Evolutionary conservation across 257 asterid genomes (phyloP).

Genomic region (Nicotiana attenuata): DNA sequence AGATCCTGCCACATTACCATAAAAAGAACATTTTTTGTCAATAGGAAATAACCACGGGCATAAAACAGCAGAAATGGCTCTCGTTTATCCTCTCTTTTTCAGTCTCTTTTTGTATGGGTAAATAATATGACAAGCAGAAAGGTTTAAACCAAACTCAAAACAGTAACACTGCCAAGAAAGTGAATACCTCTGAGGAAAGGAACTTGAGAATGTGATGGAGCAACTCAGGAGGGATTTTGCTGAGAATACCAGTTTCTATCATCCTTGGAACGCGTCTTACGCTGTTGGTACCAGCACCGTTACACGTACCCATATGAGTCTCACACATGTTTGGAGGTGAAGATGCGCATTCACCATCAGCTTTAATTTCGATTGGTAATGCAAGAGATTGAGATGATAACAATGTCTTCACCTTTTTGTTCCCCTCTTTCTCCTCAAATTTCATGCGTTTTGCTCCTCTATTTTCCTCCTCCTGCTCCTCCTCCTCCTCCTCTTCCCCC

Average conservation of each 20-base stretch:
- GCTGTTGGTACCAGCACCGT: slow-evolving; percentile 24
- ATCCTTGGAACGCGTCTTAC: slow-evolving; percentile 23
- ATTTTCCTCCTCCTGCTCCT: slow-evolving; percentile 32
- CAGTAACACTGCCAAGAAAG: neutral
- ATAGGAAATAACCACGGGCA: neutral
- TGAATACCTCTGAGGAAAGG: slow-evolving; percentile 76
- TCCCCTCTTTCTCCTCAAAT: slow-evolving; percentile 32
- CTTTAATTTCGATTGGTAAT: slow-evolving; percentile 3
- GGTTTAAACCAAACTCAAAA: neutral
- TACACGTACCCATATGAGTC: slow-evolving; percentile 8
- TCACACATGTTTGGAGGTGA: slow-evolving; percentile 25
- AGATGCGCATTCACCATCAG: slow-evolving; percentile 14
- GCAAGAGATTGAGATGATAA: slow-evolving; percentile 26
- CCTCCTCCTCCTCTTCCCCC: neutral
- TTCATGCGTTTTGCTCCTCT: slow-evolving; percentile 43
- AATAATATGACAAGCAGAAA: neutral
- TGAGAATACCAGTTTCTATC: slow-evolving; percentile 49
- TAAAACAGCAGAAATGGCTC: neutral
- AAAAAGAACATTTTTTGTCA: neutral
- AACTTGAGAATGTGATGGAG: slow-evolving; percentile 65
- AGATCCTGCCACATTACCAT: slow-evolving; percentile 52
- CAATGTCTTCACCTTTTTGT: slow-evolving; percentile 18
- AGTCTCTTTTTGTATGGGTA: neutral
- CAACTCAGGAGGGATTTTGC: slow-evolving; percentile 64
- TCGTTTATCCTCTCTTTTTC: neutral